phyloP scores from a whole-genome alignment of 108 stramenopile species.

The Pseudonitzschia multistriata region DNA sequence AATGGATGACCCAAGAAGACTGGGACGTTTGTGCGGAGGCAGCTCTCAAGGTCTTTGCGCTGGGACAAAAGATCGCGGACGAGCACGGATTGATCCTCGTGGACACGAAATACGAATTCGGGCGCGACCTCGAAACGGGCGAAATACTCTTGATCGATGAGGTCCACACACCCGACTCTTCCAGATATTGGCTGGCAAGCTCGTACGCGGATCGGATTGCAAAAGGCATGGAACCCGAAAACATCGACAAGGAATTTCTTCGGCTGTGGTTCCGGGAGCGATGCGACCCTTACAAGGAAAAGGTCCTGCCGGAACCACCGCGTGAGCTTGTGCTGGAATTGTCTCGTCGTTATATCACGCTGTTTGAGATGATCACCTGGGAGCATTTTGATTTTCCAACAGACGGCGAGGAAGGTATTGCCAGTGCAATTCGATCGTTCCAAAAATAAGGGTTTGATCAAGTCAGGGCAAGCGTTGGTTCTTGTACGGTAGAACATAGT shows the following conservation, averaged over 20 bases:
- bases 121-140: conserved; percentile 74
- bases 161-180: conserved; percentile 98
- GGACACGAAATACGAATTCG: conserved; percentile 99
- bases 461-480: neutral
- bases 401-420: conserved; percentile 54
- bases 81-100: conserved; percentile 93
- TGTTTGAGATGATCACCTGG: conserved; percentile 97
- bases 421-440: conserved; percentile 50
- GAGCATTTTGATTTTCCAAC: conserved; percentile 68
- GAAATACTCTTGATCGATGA: conserved; percentile 95
- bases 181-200: conserved; percentile 93
- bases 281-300: conserved; percentile 98
- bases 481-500: too few relatives aligned
- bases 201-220: conserved; percentile 84
- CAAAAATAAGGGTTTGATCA: conserved; percentile 12
- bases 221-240: conserved; percentile 92
- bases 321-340: conserved; percentile 93
- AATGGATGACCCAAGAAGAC: conserved; percentile 87
- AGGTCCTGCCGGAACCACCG: conserved; percentile 92
- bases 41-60: conserved; percentile 73
- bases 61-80: conserved; percentile 86
- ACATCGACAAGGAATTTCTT: conserved; percentile 99
- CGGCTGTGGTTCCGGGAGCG: conserved; percentile 93
- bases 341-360: conserved; percentile 89
- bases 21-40: conserved; percentile 77